Base-by-base conservation (phyloP, 2,329 filamentous ascomycete genomes). In the Aspergillus sp. region DNA sequence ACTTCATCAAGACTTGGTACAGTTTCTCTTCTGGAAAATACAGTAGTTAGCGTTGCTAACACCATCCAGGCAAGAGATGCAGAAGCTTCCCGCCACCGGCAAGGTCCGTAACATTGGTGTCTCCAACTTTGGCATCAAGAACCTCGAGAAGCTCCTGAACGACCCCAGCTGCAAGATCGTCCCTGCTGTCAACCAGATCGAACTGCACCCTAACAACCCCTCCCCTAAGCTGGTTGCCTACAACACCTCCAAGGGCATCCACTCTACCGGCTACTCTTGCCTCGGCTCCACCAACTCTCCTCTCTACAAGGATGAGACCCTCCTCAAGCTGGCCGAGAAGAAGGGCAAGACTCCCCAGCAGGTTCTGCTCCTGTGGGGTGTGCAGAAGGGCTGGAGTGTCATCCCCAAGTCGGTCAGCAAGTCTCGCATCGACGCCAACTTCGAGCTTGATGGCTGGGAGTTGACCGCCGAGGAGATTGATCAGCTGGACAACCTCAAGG, bases 341-440 rank as follows among this genome's bases (percentile, higher is more conserved):
- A 81, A 85, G 68, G 76, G 77, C 68, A 85, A 85, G 75, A 80
- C 75, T 38, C 81, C 82, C 17, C 82, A 84, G 54, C 84, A 86
- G 69, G 79, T 83, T 6, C 79, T 84, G 25, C 75, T 86, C 38
- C 81, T 87, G 69, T 96, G 91, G 91, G 91, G 91, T 65, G 79
- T 96, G 58, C 86, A 90, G 75, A 88, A 92, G 73, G 91, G 89
- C 61, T 91, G 89, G 82, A 90, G 87, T 66, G 91, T 96, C 55
- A 92, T 96, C 70, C 91, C 91, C 70, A 96, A 96, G 84, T 90
- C 86, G 55, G 89, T 93, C 60, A 92, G 86, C 66, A 84, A 87
- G 67, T 82, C 81, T 56, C 85, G 91, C 45, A 92, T 96, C 70
- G 82, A 90, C 77, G 85, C 81, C 64, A 96, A 96, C 83, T 91